These are phyloP conservation scores for Ceratocystis ficicola DNA, from an alignment of 2,329 filamentous ascomycete genomes.

Conservation along the genomic window DNA sequence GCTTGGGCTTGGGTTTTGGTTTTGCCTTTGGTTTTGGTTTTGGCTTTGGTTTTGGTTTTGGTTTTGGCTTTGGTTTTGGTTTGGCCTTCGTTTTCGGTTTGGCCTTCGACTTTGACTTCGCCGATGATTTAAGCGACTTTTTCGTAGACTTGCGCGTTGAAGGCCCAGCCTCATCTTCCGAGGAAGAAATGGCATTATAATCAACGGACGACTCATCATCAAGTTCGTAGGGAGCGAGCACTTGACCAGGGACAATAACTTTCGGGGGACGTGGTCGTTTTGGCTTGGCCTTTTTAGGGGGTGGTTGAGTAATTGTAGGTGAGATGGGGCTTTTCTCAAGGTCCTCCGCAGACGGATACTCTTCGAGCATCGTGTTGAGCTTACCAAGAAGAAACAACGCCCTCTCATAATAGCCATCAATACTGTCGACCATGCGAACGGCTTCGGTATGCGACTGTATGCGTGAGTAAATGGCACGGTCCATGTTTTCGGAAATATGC, in stretches of 20 bases:
- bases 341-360: constrained; percentile 43
- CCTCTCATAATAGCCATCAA: constrained; percentile 28
- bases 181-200: constrained; percentile 32
- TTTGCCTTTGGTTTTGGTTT: too few species aligned
- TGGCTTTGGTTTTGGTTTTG: too few species aligned
- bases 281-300: constrained; percentile 17
- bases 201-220: constrained; percentile 49
- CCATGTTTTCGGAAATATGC: constrained; percentile 47
- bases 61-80: too few species aligned
- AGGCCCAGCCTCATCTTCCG: constrained; percentile 37
- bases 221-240: constrained; percentile 52
- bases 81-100: too few species aligned
- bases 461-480: constrained; percentile 43
- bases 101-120: too few species aligned
- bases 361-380: constrained; percentile 47
- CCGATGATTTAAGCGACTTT: too few species aligned
- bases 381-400: constrained; percentile 29
- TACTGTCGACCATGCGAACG: constrained; percentile 47
- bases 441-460: constrained; percentile 51
- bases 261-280: constrained; percentile 37
- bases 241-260: constrained; percentile 54
- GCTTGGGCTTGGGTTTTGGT: too few species aligned
- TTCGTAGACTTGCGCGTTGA: constrained; percentile 29
- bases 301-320: neutral
- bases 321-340: constrained; percentile 29